Conservation (phyloP, 2,329 filamentous ascomycete species). For the Aspergillus sp. region DNA sequence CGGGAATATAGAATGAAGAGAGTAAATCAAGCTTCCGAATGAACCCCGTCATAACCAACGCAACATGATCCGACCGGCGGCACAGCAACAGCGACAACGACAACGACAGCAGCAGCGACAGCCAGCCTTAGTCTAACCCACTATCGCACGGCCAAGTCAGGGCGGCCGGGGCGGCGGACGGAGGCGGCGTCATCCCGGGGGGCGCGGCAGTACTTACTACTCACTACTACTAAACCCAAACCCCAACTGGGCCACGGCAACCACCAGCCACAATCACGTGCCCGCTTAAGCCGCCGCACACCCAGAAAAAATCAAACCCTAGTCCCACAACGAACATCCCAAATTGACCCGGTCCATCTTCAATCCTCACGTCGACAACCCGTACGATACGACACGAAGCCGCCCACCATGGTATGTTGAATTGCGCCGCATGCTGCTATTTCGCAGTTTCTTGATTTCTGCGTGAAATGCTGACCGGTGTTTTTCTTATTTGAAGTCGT, state of each 20-base stretch:
- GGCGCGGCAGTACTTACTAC: not conserved
- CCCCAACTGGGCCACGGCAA: conserved; percentile 3
- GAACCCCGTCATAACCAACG: too few relatives aligned
- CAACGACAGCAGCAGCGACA: not conserved
- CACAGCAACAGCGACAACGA: too few relatives aligned
- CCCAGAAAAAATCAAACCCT: conserved; percentile 44
- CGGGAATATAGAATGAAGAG: too few relatives aligned
- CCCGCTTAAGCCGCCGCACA: conserved; percentile 36
- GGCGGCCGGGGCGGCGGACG: conserved; percentile 2
- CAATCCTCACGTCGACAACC: conserved; percentile 49
- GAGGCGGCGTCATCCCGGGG: conserved; percentile 10
- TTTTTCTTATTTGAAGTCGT: conserved; percentile 51
- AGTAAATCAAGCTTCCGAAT: too few relatives aligned
- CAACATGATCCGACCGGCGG: too few relatives aligned
- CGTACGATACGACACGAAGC: conserved; percentile 47
- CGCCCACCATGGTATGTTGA: conserved; percentile 48
- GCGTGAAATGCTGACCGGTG: conserved; percentile 25
- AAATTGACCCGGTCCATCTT: conserved; percentile 45
- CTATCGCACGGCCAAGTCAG: not conserved
- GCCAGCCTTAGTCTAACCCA: not conserved
- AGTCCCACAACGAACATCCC: conserved; percentile 48
- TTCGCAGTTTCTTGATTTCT: not conserved
- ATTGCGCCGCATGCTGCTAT: conserved; percentile 14
- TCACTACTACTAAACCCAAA: not conserved
- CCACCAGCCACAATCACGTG: conserved; percentile 30